These are phyloP conservation scores for Candida sanyaensis DNA, from an alignment of 1,139 yeast species.

Conservation along the genomic window DNA sequence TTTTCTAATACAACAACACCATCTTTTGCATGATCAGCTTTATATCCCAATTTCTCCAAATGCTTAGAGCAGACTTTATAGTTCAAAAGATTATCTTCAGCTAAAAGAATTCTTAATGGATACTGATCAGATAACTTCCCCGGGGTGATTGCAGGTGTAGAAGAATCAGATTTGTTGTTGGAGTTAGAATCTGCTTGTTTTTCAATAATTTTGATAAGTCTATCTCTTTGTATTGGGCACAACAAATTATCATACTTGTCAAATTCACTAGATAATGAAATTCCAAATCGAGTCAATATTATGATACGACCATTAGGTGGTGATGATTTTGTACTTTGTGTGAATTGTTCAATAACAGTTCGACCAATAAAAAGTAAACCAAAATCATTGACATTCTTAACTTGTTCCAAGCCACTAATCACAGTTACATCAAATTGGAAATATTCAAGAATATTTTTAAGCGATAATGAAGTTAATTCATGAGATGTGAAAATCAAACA, in stretches of 20 bases:
- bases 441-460: slow-evolving; percentile 28
- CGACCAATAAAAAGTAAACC: slow-evolving; percentile 21
- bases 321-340: not conserved
- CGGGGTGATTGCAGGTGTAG: not conserved
- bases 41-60: slow-evolving; percentile 52
- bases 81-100: slow-evolving; percentile 56
- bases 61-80: slow-evolving; percentile 54
- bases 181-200: not conserved
- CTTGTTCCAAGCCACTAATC: not conserved
- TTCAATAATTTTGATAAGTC: slow-evolving; percentile 20
- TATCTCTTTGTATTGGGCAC: slow-evolving; percentile 35
- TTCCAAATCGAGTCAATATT: slow-evolving; percentile 30
- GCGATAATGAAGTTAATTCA: slow-evolving; percentile 31
- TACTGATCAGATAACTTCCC: slow-evolving; percentile 25
- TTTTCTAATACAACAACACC: slow-evolving; percentile 49
- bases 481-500: slow-evolving; percentile 39
- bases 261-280: slow-evolving; percentile 25
- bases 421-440: slow-evolving; percentile 34
- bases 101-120: slow-evolving; percentile 50
- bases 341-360: slow-evolving; percentile 18
- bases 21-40: slow-evolving; percentile 57
- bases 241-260: slow-evolving; percentile 30
- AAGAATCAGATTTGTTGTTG: not conserved
- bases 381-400: not conserved
- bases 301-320: not conserved